Conservation (phyloP, 2,329 filamentous ascomycete species). For the Fusarium illudens region DNA sequence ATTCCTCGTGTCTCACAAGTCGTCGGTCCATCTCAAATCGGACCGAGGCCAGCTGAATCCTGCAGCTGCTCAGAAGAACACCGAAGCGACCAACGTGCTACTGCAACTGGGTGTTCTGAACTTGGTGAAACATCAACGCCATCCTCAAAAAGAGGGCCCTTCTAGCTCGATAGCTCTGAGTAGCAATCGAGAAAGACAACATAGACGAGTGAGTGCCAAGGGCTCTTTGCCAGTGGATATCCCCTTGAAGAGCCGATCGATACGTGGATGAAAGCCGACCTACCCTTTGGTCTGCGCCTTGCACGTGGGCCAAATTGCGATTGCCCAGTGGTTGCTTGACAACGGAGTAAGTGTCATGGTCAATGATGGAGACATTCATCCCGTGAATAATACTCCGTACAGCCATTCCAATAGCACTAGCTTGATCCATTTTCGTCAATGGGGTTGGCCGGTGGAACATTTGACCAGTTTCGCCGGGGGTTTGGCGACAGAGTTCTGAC, state of each 20-base stretch:
- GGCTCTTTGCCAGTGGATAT: not conserved
- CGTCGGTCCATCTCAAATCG: not conserved
- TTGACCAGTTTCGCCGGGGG: not conserved
- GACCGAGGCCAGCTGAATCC: not conserved
- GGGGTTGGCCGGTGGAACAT: too few species aligned
- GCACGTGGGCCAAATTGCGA: not conserved
- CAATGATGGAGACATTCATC: not conserved
- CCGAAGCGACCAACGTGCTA: not conserved
- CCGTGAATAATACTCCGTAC: not conserved
- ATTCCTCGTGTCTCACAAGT: not conserved
- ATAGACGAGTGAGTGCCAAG: not conserved
- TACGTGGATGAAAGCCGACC: not conserved
- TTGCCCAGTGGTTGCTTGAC: not conserved
- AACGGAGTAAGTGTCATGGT: not conserved
- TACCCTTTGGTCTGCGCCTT: not conserved
- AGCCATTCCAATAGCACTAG: not conserved
- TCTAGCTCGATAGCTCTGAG: not conserved
- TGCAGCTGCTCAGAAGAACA: not conserved
- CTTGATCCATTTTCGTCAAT: fast-evolving
- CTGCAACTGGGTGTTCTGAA: not conserved
- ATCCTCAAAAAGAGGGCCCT: too few species aligned
- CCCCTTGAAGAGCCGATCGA: not conserved
- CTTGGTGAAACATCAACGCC: not conserved
- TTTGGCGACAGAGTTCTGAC: not conserved
- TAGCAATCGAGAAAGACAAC: not conserved